Conservation (phyloP, 176 grass and related monocot genomes). For the Oryza longistaminata region DNA sequence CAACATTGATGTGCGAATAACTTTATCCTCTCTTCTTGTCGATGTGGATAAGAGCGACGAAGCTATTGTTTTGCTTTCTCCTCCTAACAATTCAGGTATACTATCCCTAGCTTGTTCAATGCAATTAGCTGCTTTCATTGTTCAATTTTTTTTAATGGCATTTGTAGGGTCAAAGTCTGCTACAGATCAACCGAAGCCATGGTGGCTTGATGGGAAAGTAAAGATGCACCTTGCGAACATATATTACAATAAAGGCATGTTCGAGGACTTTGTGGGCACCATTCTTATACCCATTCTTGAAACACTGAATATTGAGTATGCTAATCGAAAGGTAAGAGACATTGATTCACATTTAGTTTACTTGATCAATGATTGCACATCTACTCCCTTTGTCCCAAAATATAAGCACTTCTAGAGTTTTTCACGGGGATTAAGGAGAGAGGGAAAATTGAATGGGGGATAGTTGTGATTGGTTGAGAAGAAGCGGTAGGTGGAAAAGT, state of each 20-base stretch:
- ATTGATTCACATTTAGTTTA: conserved; percentile 7
- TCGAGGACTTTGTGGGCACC: conserved; percentile 69
- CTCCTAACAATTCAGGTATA: conserved; percentile 53
- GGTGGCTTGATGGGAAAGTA: conserved; percentile 86
- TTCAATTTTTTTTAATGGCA: conserved; percentile 6
- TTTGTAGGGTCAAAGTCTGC: conserved; percentile 38
- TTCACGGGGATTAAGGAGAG: too few species aligned
- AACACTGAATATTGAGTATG: conserved; percentile 71
- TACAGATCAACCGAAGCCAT: conserved; percentile 50
- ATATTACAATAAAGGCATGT: conserved; percentile 64
- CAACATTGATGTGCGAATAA: conserved; percentile 64
- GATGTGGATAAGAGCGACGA: conserved; percentile 67
- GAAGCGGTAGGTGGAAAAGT: too few species aligned
- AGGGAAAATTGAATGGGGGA: too few species aligned
- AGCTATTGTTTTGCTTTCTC: conserved; percentile 74
- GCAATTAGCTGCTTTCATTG: background rate
- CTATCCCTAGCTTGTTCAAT: conserved; percentile 7
- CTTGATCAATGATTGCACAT: background rate
- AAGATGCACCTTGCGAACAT: conserved; percentile 88
- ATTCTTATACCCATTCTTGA: conserved; percentile 79
- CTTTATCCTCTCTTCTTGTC: conserved; percentile 66
- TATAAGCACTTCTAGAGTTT: too few species aligned
- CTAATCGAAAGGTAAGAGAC: conserved; percentile 78
- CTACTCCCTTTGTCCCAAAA: background rate
- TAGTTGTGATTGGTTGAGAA: too few species aligned